Percentiles rank a stretch among this genome's conserved stretches.
phyloP scores from a whole-genome alignment of 2,329 filamentous ascomycete species.

The Talaromyces sp. region DNA sequence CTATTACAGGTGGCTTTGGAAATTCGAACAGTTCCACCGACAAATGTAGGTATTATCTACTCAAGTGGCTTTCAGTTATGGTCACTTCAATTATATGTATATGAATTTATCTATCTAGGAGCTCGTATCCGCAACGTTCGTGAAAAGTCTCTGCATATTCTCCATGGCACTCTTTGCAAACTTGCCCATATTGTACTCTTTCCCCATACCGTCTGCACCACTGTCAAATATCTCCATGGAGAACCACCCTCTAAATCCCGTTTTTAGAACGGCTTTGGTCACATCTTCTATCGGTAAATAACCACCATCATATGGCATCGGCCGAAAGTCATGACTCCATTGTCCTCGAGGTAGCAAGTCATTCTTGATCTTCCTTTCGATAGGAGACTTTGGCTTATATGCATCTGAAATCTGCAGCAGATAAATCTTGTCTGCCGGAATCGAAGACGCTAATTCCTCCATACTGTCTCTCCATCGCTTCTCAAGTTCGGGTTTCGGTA shows the following conservation, averaged over 20 bases:
- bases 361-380: constrained; percentile 53
- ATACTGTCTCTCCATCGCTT: constrained; percentile 56
- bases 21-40: neutral
- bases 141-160: constrained; percentile 48
- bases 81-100: neutral
- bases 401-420: constrained; percentile 74
- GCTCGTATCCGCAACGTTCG: constrained; percentile 26
- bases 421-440: constrained; percentile 70
- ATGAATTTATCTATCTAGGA: neutral
- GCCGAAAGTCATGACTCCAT: constrained; percentile 72
- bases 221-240: constrained; percentile 70
- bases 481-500: constrained; percentile 49
- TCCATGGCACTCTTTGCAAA: constrained; percentile 56
- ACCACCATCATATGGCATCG: constrained; percentile 67
- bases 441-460: constrained; percentile 53
- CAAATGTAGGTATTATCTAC: neutral
- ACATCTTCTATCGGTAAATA: constrained; percentile 69
- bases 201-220: constrained; percentile 54
- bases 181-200: constrained; percentile 48
- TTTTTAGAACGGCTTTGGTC: constrained; percentile 63
- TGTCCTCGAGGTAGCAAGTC: constrained; percentile 61
- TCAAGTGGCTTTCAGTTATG: neutral
- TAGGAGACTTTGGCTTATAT: constrained; percentile 60
- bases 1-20: neutral
- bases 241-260: constrained; percentile 66